Base-by-base conservation (phyloP, 495 filamentous ascomycete species). In the Penicillium samsonianum region DNA sequence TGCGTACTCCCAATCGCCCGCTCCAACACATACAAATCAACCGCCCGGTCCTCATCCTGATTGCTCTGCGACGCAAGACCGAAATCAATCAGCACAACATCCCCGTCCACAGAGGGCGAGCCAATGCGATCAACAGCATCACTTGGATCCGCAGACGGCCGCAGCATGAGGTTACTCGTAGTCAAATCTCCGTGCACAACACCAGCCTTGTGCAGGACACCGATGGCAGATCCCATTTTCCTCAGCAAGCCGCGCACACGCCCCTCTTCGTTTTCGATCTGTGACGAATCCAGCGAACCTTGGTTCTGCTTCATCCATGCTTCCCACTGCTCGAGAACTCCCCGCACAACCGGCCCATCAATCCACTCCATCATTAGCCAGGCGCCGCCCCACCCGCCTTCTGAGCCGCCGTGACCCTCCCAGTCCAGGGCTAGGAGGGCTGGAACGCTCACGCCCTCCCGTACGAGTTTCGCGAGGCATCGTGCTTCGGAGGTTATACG, bases 11-110 rank as follows among this genome's bases (percentile, higher is more conserved):
- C 89, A 77, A 98, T 96, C n/a, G 95, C 94, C 38, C 94, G 77
- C 76, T 99, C 94, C 55, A 99, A 78, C 23, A 99, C 94, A 73
- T 99, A 99, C 45, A 99, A 69, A 80, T 99, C 94, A 20, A 98
- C 94, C 5, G 95, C 95, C 52, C 90, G 82, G 69, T 99, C 95
- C 73, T 99, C 94, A 53, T 96, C 91, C 60, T 87, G 84, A n/a
- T 80, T 66, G 58, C 85, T 90, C 72, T 94, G 89, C 50, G 80
- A 84, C 38, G 92, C 93, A 10, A 99, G 83, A 2, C 95, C 95
- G 65, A 99, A 96, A 74, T 99, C 94, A 74, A 99, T 96, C 25
- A 98, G 73, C 30, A 96, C 82, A 31, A 99, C 80, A 42, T 96
- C 90, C 10, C 91, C 93, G 14, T 77, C 73, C 64, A 83, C 64